phyloP scores from a whole-genome alignment of 139 green algal genomes.

The Haematococcus lacustris region DNA sequence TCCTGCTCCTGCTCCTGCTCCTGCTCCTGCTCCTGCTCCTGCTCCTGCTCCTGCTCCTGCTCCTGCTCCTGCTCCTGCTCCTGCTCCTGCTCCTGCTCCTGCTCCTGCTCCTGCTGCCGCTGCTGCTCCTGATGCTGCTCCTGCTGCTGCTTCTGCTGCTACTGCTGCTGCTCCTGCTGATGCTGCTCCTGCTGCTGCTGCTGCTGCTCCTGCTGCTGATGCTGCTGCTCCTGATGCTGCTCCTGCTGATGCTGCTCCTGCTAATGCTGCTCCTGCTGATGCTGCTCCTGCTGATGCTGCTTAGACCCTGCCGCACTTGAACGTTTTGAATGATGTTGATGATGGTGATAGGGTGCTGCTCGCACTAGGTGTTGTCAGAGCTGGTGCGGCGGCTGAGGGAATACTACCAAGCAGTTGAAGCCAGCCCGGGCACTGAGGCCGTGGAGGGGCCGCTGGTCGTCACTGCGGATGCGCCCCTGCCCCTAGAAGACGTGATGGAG shows the following conservation, averaged over 20 bases:
- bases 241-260: not conserved
- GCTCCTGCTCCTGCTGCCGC: no score
- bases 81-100: no score
- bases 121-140: no score
- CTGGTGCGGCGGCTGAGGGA: constrained; percentile 28
- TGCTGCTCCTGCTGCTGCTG: not conserved
- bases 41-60: no score
- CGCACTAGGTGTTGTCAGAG: constrained; percentile 34
- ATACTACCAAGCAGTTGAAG: constrained; percentile 38
- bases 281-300: not conserved
- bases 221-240: not conserved
- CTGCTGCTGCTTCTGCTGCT: no score
- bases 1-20: no score
- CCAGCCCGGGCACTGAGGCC: not conserved
- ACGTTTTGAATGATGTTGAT: no score
- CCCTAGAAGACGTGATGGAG: constrained; percentile 46
- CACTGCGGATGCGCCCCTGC: constrained; percentile 44
- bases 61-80: no score
- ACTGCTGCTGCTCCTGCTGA: no score
- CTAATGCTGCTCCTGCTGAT: not conserved
- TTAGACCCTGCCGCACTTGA: not conserved
- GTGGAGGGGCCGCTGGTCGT: constrained; percentile 29
- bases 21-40: no score
- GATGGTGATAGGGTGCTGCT: no score
- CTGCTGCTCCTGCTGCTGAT: not conserved